Conservation (phyloP, 257 asterid genomes). For the Haberlea rhodopensis region DNA sequence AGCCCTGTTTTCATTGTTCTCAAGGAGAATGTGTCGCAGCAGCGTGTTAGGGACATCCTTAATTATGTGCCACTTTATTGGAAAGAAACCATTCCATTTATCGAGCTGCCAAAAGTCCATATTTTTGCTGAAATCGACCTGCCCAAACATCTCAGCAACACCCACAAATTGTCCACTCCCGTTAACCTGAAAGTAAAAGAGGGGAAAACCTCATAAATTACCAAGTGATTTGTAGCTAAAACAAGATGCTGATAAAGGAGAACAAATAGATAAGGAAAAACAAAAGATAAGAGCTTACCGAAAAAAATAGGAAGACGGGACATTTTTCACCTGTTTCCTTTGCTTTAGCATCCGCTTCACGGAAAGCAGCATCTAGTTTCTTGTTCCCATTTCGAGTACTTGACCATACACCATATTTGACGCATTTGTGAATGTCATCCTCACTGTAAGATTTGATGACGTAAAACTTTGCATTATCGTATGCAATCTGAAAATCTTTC, state of each 20-base stretch:
- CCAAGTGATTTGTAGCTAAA: neutral
- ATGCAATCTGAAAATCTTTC: slow-evolving; percentile 51
- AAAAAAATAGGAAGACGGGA: slow-evolving; percentile 76
- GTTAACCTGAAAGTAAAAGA: slow-evolving; percentile 50
- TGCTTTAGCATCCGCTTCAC: slow-evolving; percentile 46
- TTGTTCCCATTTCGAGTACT: slow-evolving; percentile 78
- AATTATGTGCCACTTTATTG: slow-evolving; percentile 83
- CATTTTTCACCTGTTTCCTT: slow-evolving; percentile 45
- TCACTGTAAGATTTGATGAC: slow-evolving; percentile 86
- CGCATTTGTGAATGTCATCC: slow-evolving; percentile 75
- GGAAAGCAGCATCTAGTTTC: slow-evolving; percentile 65
- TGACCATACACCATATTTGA: slow-evolving; percentile 88
- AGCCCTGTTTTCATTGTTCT: slow-evolving; percentile 64
- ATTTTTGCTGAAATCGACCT: slow-evolving; percentile 65
- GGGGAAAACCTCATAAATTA: neutral
- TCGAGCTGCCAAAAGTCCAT: slow-evolving; percentile 93
- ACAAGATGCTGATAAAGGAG: neutral
- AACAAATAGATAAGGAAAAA: neutral
- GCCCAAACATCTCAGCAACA: slow-evolving; percentile 83
- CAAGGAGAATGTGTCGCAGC: slow-evolving; percentile 63
- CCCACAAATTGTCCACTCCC: slow-evolving; percentile 91
- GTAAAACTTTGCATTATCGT: slow-evolving; percentile 63
- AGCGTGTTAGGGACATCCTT: slow-evolving; percentile 67
- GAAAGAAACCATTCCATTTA: slow-evolving; percentile 86
- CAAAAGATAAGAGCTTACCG: slow-evolving; percentile 40